Conservation (phyloP, 2,329 filamentous ascomycete genomes). For the Alternaria incomplexa region DNA sequence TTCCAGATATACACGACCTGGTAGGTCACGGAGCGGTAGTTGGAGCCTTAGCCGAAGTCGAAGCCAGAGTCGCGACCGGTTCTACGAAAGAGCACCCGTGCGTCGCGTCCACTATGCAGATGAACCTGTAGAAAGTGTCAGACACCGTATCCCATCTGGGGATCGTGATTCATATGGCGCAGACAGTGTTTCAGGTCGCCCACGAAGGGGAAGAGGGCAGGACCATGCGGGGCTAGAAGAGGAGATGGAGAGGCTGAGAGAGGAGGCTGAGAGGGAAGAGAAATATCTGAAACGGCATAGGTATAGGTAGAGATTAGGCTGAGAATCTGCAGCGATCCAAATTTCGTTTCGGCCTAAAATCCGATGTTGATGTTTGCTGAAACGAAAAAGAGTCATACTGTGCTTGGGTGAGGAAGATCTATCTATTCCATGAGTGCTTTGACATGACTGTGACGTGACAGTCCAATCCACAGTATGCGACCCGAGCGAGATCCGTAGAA, state of each 20-base stretch:
- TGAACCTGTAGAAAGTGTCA: not conserved
- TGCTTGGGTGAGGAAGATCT: not conserved
- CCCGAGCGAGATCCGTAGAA: not conserved
- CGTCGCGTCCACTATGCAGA: not conserved
- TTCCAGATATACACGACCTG: not conserved
- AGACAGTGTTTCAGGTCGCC: too few relatives aligned
- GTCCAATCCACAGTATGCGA: not conserved
- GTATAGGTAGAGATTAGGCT: not conserved
- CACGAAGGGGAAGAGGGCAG: not conserved
- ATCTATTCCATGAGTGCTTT: not conserved
- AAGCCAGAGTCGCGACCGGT: not conserved
- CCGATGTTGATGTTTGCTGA: not conserved
- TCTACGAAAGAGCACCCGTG: not conserved
- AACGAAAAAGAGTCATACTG: not conserved
- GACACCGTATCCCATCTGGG: not conserved
- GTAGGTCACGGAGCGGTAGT: not conserved
- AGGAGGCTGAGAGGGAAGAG: too few relatives aligned
- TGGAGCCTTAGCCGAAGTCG: not conserved
- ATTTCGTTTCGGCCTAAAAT: not conserved
- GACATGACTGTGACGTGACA: not conserved
- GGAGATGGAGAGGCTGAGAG: too few relatives aligned
- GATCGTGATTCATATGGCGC: too few relatives aligned
- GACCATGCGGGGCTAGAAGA: rapidly evolving
- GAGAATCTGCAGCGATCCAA: not conserved
- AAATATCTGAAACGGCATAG: not conserved